Base-by-base conservation (phyloP, 2,329 filamentous ascomycete genomes). In the Esteya vermicola region DNA sequence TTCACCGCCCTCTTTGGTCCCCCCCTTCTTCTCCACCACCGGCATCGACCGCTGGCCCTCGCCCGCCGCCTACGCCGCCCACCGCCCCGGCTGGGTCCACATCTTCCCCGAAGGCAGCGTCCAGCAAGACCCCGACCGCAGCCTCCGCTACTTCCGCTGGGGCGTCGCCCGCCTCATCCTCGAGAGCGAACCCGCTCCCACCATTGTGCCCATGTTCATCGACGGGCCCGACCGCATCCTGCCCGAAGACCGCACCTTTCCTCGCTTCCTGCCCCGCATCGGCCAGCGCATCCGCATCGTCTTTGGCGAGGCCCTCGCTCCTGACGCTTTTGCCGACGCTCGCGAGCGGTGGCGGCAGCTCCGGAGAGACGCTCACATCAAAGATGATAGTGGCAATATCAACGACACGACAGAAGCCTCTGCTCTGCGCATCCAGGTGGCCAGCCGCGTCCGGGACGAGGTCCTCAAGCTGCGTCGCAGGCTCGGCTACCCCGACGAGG, bases 61-160 rank as follows among this genome's bases (percentile, higher is more conserved):
- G 0, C 85, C 86, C 1, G 78, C 85, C 2, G 72, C 77, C 36
- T 88, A 82, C 55, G 58, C 73, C 2, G 69, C 62, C 47, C 78
- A 85, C 51, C 75, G 75, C 34, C 72, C 83, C 57, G 75, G 76
- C 33, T 98, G 91, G 91, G 67, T 98, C 4, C 91, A 98, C 58
- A 81, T 96, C 40, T 96, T 96, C 58, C 91, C 91, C 12, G 91
- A 98, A 61, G 91, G 86, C 36, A 85, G 83, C 58, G 85, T 94
- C 34, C 88, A 96, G 59, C 91, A 98, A 61, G 78, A 85, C 48
- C 72, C 81, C 2, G 65, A 77, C 32, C 76, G 78, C 51, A 75
- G 79, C 8, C 79, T 96, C 68, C 81, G 91, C 23, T 98, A 98
- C 62, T 96, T 96, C 73, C 95, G 94, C 64, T 98, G 91, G 91